These are phyloP conservation scores for Atkinsonella texensis DNA, from an alignment of 2,329 filamentous ascomycete genomes.

Conservation along the genomic window DNA sequence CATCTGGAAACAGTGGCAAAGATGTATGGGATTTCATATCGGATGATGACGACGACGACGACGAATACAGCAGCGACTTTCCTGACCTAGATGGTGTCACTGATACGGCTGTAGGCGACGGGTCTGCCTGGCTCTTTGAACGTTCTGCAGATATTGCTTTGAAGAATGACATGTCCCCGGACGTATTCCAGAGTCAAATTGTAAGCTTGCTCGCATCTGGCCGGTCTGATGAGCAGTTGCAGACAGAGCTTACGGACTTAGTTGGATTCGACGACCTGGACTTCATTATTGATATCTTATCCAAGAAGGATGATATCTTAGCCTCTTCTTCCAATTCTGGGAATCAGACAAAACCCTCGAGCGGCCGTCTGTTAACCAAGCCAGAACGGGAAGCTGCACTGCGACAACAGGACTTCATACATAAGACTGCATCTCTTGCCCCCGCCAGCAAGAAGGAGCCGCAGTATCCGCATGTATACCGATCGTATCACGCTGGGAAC, in stretches of 20 bases:
- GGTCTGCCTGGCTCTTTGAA: conserved; percentile 57
- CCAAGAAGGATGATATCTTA: conserved; percentile 58
- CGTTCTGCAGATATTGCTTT: conserved; percentile 57
- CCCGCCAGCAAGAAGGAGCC: conserved; percentile 60
- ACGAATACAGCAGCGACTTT: conserved; percentile 53
- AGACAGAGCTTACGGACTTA: conserved; percentile 78
- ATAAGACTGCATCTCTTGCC: conserved; percentile 65
- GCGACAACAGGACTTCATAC: conserved; percentile 62
- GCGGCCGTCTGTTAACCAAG: conserved; percentile 53
- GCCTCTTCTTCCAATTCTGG: conserved; percentile 28
- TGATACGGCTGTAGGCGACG: conserved; percentile 22
- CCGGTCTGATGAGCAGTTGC: conserved; percentile 71
- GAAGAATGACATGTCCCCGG: conserved; percentile 54
- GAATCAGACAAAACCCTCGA: conserved; percentile 19
- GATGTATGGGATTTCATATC: conserved; percentile 92
- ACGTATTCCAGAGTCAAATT: conserved; percentile 68
- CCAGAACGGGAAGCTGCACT: conserved; percentile 70
- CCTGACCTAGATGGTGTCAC: conserved; percentile 41
- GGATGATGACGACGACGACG: conserved; percentile 55
- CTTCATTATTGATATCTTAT: conserved; percentile 81
- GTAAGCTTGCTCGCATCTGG: conserved; percentile 57
- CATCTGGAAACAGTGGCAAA: conserved; percentile 51
- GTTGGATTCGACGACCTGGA: conserved; percentile 91
- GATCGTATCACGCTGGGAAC: conserved; percentile 71
- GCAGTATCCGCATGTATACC: conserved; percentile 91